Conservation (phyloP, 1,139 yeast species). For the Debaryomyces fabryi region DNA sequence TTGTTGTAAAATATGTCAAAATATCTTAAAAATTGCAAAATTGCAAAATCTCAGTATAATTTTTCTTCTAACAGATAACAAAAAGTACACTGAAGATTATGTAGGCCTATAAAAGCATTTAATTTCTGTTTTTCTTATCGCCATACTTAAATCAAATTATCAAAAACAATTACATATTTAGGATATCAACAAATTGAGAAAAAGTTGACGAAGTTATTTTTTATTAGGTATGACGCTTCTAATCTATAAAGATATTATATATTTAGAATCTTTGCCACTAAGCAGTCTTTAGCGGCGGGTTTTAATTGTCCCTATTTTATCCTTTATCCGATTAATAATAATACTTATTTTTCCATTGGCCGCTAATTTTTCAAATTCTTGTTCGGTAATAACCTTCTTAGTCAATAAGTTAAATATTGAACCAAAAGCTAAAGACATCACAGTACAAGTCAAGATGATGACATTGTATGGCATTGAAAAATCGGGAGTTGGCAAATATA, state of each 20-base stretch:
- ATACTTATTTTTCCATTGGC: constrained; percentile 27
- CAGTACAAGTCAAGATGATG: constrained; percentile 89
- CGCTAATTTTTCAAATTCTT: constrained; percentile 58
- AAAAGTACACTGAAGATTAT: no score
- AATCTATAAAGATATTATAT: neutral
- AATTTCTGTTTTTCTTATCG: no score
- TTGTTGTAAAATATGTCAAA: neutral
- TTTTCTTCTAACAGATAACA: no score
- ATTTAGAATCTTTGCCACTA: neutral
- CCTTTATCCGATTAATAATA: constrained; percentile 19
- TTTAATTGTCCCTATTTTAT: constrained; percentile 5
- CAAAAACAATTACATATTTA: no score
- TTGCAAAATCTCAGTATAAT: neutral
- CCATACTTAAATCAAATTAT: no score
- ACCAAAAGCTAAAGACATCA: constrained; percentile 91
- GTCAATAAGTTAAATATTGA: constrained; percentile 77
- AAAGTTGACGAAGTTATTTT: no score
- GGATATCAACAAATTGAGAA: no score
- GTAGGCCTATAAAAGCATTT: no score
- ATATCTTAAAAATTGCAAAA: neutral
- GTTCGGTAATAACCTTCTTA: constrained; percentile 76
- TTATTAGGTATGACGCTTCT: neutral
- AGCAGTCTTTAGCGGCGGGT: neutral
- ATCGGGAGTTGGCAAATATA: constrained; percentile 95
- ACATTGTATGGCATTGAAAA: constrained; percentile 99